These are phyloP conservation scores for Incumbomyces lentus DNA, from an alignment of 2,329 filamentous ascomycete genomes.

Conservation along the genomic window DNA sequence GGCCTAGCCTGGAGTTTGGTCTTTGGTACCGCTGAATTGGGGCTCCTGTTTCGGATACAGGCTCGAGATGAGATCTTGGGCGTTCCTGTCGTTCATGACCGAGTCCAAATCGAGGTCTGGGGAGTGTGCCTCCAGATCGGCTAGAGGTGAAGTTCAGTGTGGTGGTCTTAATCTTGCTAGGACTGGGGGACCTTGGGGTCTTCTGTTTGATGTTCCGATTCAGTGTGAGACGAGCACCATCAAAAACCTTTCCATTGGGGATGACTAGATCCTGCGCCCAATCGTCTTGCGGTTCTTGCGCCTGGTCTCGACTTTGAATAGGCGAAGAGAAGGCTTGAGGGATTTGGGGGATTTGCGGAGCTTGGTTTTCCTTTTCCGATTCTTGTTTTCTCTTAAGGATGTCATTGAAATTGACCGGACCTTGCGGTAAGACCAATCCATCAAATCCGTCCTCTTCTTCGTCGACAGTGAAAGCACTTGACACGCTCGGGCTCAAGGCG, in stretches of 20 bases:
- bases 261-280: conserved; percentile 81
- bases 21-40: conserved; percentile 53
- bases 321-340: conserved; percentile 22
- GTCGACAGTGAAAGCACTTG: conserved; percentile 81
- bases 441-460: conserved; percentile 90
- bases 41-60: conserved; percentile 80
- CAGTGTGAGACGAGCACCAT: conserved; percentile 67
- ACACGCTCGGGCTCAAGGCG: conserved; percentile 81
- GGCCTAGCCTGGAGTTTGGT: conserved; percentile 57
- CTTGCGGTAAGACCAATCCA: conserved; percentile 74
- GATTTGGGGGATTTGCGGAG: conserved; percentile 23
- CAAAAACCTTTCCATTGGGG: conserved; percentile 71
- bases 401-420: conserved; percentile 72
- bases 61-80: conserved; percentile 69
- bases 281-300: conserved; percentile 49
- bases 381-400: conserved; percentile 61
- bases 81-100: conserved; percentile 53
- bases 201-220: conserved; percentile 91
- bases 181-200: conserved; percentile 56
- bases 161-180: conserved; percentile 53
- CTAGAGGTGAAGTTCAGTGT: conserved; percentile 89
- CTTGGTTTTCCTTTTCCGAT: conserved; percentile 28
- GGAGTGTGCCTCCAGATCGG: conserved; percentile 42
- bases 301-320: conserved; percentile 22
- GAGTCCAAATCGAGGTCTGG: conserved; percentile 59